A percentile compares a stretch with the other conserved stretches of the same genome.
Evolutionary conservation across 495 filamentous ascomycete species (phyloP).

Genomic region (Lentithecium fluviatile): DNA sequence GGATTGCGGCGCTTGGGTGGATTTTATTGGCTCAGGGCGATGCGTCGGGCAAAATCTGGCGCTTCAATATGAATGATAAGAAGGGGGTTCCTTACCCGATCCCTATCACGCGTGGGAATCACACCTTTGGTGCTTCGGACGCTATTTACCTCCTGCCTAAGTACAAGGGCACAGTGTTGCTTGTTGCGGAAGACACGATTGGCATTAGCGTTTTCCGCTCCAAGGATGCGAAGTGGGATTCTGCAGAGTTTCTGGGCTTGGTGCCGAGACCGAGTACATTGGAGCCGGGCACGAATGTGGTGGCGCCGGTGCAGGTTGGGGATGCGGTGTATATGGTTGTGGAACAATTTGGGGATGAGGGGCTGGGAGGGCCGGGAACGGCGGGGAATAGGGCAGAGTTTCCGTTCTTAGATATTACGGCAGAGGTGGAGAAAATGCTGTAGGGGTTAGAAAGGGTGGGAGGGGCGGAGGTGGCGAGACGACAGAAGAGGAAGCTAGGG

Average conservation of each 20-base stretch:
- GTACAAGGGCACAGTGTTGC: slow-evolving; percentile 17
- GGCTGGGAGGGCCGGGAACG: slow-evolving; percentile 21
- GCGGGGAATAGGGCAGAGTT: slow-evolving; percentile 21
- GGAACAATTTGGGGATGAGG: slow-evolving; percentile 33
- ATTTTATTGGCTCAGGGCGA: slow-evolving; percentile 27
- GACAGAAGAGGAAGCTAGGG: too few species aligned
- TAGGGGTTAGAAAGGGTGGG: too few species aligned
- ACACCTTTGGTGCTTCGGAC: slow-evolving; percentile 17
- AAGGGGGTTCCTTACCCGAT: slow-evolving; percentile 12
- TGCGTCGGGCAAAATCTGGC: not conserved
- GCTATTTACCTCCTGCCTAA: slow-evolving; percentile 21
- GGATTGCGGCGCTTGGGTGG: slow-evolving; percentile 23
- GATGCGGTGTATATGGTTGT: slow-evolving; percentile 19
- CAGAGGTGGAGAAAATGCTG: not conserved
- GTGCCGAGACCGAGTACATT: not conserved
- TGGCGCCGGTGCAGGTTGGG: slow-evolving; percentile 15
- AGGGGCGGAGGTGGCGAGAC: too few species aligned
- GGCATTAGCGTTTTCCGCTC: slow-evolving; percentile 15
- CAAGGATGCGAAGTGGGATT: slow-evolving; percentile 18
- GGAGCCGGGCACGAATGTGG: slow-evolving; percentile 6
- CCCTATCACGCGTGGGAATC: slow-evolving; percentile 3
- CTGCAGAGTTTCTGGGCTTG: slow-evolving; percentile 17
- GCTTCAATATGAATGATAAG: slow-evolving; percentile 16
- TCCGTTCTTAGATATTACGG: slow-evolving; percentile 14
- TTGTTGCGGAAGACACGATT: slow-evolving; percentile 20